Evolutionary conservation across 2,329 filamentous ascomycete species (phyloP).

Genomic region (Cryoendolithus antarcticus): DNA sequence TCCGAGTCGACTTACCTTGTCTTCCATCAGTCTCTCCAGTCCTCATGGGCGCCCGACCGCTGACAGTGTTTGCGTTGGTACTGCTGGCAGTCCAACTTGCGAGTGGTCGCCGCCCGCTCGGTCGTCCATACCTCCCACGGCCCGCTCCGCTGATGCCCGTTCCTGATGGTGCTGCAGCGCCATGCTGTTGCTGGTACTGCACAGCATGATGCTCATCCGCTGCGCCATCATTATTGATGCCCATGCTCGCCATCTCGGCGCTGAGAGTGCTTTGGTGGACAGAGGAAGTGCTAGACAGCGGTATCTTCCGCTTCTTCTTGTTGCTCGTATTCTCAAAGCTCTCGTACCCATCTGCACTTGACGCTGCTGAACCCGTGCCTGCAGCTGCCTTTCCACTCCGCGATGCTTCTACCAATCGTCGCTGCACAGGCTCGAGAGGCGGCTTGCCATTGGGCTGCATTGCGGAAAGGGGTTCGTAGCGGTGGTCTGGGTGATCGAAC

Average conservation of each 20-base stretch:
- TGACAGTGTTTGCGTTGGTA: slow-evolving; percentile 22
- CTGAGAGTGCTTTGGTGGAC: slow-evolving; percentile 47
- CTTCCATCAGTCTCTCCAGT: too few relatives aligned
- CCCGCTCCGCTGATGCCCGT: slow-evolving; percentile 75
- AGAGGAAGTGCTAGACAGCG: slow-evolving; percentile 63
- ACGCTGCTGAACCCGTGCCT: slow-evolving; percentile 45
- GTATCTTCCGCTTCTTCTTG: slow-evolving; percentile 98
- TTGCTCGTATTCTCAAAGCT: slow-evolving; percentile 98
- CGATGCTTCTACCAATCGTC: slow-evolving; percentile 24
- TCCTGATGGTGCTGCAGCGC: slow-evolving; percentile 27
- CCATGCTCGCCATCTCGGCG: slow-evolving; percentile 53
- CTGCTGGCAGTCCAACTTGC: slow-evolving; percentile 28
- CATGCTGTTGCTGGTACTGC: slow-evolving; percentile 8
- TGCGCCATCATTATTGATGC: slow-evolving; percentile 34
- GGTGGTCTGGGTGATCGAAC: slow-evolving; percentile 29
- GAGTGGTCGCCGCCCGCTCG: slow-evolving; percentile 30
- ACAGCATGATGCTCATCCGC: slow-evolving; percentile 37
- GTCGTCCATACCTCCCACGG: slow-evolving; percentile 67
- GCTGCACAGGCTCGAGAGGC: slow-evolving; percentile 21
- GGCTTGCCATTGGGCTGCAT: slow-evolving; percentile 15
- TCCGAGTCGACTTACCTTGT: too few relatives aligned
- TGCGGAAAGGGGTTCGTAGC: slow-evolving; percentile 26
- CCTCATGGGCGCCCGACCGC: too few relatives aligned
- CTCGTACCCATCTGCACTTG: slow-evolving; percentile 79
- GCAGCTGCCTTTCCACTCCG: slow-evolving; percentile 16